A percentile compares a stretch with the other conserved stretches of the same genome.
These are phyloP conservation scores for Boletus edulis DNA, from an alignment of 768 basidiomycete genomes.

Conservation along the genomic window DNA sequence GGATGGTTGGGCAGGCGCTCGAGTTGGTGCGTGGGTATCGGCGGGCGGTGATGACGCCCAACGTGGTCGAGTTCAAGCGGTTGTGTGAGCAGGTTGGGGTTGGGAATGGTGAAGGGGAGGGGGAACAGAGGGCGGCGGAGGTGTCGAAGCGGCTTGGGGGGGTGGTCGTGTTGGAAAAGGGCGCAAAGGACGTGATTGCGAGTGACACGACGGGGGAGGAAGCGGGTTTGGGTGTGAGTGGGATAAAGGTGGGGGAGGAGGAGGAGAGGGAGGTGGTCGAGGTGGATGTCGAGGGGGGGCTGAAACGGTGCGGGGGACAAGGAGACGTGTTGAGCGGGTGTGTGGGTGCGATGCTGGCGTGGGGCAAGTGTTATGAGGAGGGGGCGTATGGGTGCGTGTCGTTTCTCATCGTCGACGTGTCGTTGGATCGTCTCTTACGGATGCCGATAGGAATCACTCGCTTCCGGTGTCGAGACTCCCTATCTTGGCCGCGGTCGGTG, in stretches of 20 bases:
- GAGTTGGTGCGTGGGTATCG: conserved; percentile 79
- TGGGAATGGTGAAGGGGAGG: conserved; percentile 42
- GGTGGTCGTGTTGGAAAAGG: conserved; percentile 90
- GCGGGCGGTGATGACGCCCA: conserved; percentile 88
- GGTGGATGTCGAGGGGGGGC: conserved; percentile 71
- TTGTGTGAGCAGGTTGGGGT: conserved; percentile 74
- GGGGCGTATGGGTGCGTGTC: conserved; percentile 68
- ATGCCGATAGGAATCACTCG: conserved; percentile 43
- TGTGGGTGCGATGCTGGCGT: conserved; percentile 88
- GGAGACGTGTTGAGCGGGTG: conserved; percentile 90
- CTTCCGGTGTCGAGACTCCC: conserved; percentile 69
- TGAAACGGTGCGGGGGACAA: conserved; percentile 94
- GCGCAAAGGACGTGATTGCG: conserved; percentile 76
- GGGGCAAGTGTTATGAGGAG: conserved; percentile 91
- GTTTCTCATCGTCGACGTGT: background rate
- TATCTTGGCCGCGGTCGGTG: conserved; percentile 80
- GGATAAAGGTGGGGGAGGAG: conserved; percentile 33
- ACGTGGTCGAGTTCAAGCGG: conserved; percentile 89
- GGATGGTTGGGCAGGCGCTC: conserved; percentile 74
- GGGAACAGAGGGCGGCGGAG: conserved; percentile 57
- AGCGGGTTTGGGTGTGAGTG: conserved; percentile 44
- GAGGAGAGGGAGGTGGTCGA: conserved; percentile 58
- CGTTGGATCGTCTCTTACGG: background rate
- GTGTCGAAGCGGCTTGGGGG: conserved; percentile 80
- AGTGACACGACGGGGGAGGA: conserved; percentile 63